Conservation (phyloP, 164 flowering plant genomes). For the Piper longum region DNA sequence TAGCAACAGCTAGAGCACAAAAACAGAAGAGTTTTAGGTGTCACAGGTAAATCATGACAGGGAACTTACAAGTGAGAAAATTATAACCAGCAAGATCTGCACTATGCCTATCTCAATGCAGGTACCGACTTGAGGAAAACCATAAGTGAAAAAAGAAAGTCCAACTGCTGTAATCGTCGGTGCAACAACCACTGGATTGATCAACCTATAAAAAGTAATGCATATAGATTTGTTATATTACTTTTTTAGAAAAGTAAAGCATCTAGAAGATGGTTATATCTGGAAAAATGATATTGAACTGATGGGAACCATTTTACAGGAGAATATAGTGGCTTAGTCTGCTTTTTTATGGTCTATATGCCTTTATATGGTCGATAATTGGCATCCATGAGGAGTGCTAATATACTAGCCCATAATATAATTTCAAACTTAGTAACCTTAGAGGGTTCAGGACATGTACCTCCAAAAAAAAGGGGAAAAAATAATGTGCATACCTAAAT, state of each 20-base stretch:
- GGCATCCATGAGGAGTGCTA: too few relatives aligned
- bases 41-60: not conserved
- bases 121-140: conserved; percentile 80
- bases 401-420: too few relatives aligned
- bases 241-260: too few relatives aligned
- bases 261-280: not conserved
- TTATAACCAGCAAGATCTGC: conserved; percentile 72
- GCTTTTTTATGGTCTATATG: too few relatives aligned
- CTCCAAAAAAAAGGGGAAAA: too few relatives aligned
- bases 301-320: not conserved
- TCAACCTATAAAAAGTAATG: conserved; percentile 42
- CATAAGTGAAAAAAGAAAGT: conserved; percentile 94
- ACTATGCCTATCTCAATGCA: conserved; percentile 90
- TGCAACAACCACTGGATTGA: conserved; percentile 94
- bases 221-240: conserved; percentile 1
- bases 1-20: not conserved
- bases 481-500: too few relatives aligned
- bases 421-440: too few relatives aligned
- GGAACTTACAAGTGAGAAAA: conserved; percentile 80
- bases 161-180: conserved; percentile 98
- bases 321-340: not conserved
- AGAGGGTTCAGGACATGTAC: too few relatives aligned
- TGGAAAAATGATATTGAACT: not conserved
- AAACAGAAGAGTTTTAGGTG: not conserved
- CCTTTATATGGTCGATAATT: too few relatives aligned